Evolutionary conservation across 2,329 filamentous ascomycete genomes (phyloP).

Genomic region (Rhexocercosporidium sp.): DNA sequence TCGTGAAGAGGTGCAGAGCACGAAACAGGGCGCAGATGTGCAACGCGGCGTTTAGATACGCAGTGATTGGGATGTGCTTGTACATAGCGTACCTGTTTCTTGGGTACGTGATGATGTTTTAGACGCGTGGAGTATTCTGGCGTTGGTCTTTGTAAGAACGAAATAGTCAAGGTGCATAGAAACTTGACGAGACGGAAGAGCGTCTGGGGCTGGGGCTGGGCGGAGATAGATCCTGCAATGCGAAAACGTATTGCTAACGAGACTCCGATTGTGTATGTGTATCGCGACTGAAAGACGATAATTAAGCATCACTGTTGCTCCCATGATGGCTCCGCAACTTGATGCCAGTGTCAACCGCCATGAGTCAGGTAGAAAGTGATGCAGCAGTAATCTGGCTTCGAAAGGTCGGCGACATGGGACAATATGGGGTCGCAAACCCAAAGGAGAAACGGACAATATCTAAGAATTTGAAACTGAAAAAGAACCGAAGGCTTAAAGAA

Average conservation of each 20-base stretch:
- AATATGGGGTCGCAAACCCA: neutral
- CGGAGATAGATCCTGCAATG: neutral
- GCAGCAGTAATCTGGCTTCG: too few relatives aligned
- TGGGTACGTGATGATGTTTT: constrained; percentile 4
- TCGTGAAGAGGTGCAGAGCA: constrained; percentile 51
- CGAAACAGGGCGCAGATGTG: constrained; percentile 54
- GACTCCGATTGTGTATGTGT: neutral
- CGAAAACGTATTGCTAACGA: neutral
- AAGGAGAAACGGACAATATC: neutral
- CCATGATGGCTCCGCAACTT: neutral
- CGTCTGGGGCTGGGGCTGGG: neutral
- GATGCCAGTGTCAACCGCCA: too few relatives aligned
- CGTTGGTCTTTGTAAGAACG: neutral
- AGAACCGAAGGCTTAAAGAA: neutral
- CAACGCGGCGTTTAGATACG: constrained; percentile 45
- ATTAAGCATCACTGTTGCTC: neutral
- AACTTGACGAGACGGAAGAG: neutral
- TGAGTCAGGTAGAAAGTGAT: too few relatives aligned
- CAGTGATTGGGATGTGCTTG: constrained; percentile 10
- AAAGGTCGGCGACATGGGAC: neutral
- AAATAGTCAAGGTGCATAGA: neutral
- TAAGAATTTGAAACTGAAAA: neutral
- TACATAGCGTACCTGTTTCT: neutral
- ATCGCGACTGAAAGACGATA: neutral
- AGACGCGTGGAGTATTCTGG: neutral